phyloP scores from a whole-genome alignment of 2,329 filamentous ascomycete species.

The Trichoderma atrobrunneum region DNA sequence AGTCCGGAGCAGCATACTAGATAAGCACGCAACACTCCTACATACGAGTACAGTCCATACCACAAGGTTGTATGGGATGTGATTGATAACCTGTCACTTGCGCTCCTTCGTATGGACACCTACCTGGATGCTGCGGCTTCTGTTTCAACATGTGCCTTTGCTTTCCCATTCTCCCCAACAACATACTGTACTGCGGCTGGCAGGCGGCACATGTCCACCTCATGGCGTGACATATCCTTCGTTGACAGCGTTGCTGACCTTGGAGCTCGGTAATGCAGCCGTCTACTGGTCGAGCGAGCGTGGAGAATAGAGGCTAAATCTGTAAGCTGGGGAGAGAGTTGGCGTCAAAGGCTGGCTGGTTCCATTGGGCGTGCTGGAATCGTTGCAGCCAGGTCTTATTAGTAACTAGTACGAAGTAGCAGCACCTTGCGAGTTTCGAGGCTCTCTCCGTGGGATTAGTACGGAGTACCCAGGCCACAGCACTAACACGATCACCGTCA shows the following conservation, averaged over 20 bases:
- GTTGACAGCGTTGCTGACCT: neutral
- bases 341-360: neutral
- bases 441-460: slow-evolving; percentile 6
- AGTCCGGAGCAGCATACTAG: neutral
- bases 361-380: neutral
- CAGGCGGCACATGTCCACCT: neutral
- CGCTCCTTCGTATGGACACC: neutral
- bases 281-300: neutral
- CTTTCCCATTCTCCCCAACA: neutral
- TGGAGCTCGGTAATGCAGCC: neutral
- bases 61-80: neutral
- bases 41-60: neutral
- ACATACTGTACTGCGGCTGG: neutral
- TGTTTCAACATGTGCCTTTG: neutral
- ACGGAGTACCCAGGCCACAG: slow-evolving; percentile 1
- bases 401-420: neutral
- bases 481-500: slow-evolving; percentile 11
- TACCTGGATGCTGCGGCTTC: neutral
- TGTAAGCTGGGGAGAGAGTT: neutral
- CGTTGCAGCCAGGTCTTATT: neutral
- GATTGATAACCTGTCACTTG: slow-evolving; percentile 7
- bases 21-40: neutral
- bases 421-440: neutral
- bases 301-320: slow-evolving; percentile 8
- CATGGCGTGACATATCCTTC: neutral